A percentile compares a stretch with the other conserved stretches of the same genome.
phyloP scores from a whole-genome alignment of 805 yeast genomes.

The Jamesozyma spencerorum region DNA sequence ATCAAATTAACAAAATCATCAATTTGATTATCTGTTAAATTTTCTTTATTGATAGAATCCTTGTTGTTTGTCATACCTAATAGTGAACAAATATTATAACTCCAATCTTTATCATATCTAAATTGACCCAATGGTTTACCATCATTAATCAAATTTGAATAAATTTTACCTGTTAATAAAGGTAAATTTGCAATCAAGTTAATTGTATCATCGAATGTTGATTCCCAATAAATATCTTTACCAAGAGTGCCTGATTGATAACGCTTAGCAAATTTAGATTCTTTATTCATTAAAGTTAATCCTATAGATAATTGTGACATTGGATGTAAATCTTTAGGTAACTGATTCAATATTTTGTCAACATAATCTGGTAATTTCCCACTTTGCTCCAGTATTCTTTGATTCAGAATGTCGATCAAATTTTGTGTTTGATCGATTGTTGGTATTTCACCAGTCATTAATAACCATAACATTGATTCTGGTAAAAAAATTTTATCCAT shows the following conservation, averaged over 20 bases:
- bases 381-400: constrained; percentile 30
- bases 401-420: constrained; percentile 53
- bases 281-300: constrained; percentile 61
- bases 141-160: constrained; percentile 49
- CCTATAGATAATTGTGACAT: constrained; percentile 79
- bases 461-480: constrained; percentile 69
- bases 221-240: constrained; percentile 67
- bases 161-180: constrained; percentile 62
- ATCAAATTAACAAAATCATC: constrained; percentile 59
- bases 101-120: constrained; percentile 53
- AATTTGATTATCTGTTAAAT: constrained; percentile 33
- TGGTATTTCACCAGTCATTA: constrained; percentile 68
- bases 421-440: constrained; percentile 47
- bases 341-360: constrained; percentile 47
- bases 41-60: constrained; percentile 26
- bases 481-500: constrained; percentile 57
- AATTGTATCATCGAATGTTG: constrained; percentile 61
- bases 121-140: constrained; percentile 47
- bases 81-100: constrained; percentile 57
- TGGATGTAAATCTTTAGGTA: constrained; percentile 67
- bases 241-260: constrained; percentile 58
- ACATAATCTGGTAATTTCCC: constrained; percentile 53
- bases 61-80: constrained; percentile 44
- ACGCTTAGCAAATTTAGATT: constrained; percentile 61
- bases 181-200: constrained; percentile 68